Conservation (phyloP, 2,329 filamentous ascomycete species). For the Penicillium verrucosum region DNA sequence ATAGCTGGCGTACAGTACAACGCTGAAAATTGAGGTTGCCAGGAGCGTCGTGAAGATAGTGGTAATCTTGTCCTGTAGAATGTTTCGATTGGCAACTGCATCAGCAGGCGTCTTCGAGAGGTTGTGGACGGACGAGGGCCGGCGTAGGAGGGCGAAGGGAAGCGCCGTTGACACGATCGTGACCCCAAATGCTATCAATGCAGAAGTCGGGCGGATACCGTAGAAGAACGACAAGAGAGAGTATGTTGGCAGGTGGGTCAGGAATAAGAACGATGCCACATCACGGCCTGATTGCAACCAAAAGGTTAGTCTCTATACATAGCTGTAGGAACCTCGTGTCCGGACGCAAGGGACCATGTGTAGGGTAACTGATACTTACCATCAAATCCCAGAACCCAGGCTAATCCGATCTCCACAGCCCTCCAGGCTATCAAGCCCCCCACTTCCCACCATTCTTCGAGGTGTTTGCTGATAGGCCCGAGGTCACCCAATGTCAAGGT, state of each 20-base stretch:
- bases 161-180: conserved; percentile 66
- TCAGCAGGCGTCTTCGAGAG: conserved; percentile 45
- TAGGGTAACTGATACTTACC: conserved; percentile 29
- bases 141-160: conserved; percentile 72
- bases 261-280: conserved; percentile 61
- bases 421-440: conserved; percentile 55
- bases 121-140: conserved; percentile 62
- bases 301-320: conserved; percentile 1
- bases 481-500: conserved; percentile 64
- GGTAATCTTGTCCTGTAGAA: conserved; percentile 62
- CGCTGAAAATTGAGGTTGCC: conserved; percentile 68
- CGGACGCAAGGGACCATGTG: background rate
- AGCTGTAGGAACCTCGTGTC: background rate
- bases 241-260: conserved; percentile 72
- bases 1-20: conserved; percentile 68
- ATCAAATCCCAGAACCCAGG: conserved; percentile 73
- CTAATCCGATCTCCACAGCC: conserved; percentile 64
- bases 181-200: conserved; percentile 61
- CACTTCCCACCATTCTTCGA: conserved; percentile 63
- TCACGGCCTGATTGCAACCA: conserved; percentile 55
- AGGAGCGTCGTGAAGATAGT: conserved; percentile 65
- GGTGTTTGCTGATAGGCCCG: conserved; percentile 61
- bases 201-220: conserved; percentile 60
- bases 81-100: conserved; percentile 59
- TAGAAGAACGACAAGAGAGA: conserved; percentile 79